A percentile compares a stretch with the other conserved stretches of the same genome.
phyloP scores from a whole-genome alignment of 768 basidiomycete genomes.

The Calvatia gigantea region DNA sequence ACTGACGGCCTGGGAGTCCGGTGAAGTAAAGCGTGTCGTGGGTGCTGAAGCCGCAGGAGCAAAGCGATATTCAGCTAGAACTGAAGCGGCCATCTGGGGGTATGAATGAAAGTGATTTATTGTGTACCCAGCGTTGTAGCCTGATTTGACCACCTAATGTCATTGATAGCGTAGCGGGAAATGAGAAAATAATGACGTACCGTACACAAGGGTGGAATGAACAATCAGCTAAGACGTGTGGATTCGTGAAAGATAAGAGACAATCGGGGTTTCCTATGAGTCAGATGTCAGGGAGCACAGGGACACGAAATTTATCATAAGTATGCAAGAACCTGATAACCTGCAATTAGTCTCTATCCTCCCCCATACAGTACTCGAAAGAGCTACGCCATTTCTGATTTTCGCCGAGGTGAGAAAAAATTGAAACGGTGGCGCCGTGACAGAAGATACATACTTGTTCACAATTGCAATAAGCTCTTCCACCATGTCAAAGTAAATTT shows the following conservation, averaged over 20 bases:
- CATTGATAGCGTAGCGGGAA: slow-evolving; percentile 6
- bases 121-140: slow-evolving; percentile 73
- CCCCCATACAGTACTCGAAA: slow-evolving; percentile 70
- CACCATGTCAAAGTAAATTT: slow-evolving; percentile 88
- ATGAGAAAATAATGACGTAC: slow-evolving; percentile 35
- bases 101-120: slow-evolving; percentile 81
- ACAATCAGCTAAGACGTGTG: slow-evolving; percentile 69
- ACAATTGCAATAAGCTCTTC: slow-evolving; percentile 81
- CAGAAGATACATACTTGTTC: slow-evolving; percentile 52
- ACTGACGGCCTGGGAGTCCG: slow-evolving; percentile 18
- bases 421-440: neutral
- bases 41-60: slow-evolving; percentile 33
- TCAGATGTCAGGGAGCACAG: slow-evolving; percentile 9
- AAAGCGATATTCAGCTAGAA: slow-evolving; percentile 80
- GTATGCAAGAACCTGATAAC: slow-evolving; percentile 58
- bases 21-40: slow-evolving; percentile 22
- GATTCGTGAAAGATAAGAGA: slow-evolving; percentile 70
- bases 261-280: slow-evolving; percentile 84
- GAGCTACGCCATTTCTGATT: slow-evolving; percentile 62
- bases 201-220: slow-evolving; percentile 93
- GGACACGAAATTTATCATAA: neutral
- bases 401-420: slow-evolving; percentile 1
- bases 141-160: slow-evolving; percentile 33
- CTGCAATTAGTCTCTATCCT: slow-evolving; percentile 73
- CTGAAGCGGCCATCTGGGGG: slow-evolving; percentile 92